phyloP scores from a whole-genome alignment of 352 stramenopile species.

The Aphanomyces euteiches region DNA sequence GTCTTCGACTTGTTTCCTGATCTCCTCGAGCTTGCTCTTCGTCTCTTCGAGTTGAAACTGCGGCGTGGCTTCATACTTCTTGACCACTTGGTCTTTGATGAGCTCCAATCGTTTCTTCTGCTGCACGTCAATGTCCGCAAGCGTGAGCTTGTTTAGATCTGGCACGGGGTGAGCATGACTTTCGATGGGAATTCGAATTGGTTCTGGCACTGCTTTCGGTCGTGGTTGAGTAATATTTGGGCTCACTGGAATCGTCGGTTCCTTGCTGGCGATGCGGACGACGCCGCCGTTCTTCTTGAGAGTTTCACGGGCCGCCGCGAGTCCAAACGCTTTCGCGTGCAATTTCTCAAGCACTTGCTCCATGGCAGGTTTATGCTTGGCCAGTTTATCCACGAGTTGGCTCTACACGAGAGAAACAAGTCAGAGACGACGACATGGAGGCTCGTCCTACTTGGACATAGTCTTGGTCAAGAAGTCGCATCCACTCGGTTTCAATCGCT shows the following conservation, averaged over 20 bases:
- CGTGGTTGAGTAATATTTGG: conserved; percentile 86
- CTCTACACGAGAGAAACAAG: conserved; percentile 7
- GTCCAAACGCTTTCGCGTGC: conserved; percentile 61
- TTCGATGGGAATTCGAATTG: conserved; percentile 72
- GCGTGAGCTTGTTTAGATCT: conserved; percentile 56
- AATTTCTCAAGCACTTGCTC: conserved; percentile 49
- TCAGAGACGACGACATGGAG: neutral
- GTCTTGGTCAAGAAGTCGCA: conserved; percentile 69
- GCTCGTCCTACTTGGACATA: conserved; percentile 68
- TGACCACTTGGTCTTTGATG: conserved; percentile 50
- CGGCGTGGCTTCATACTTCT: conserved; percentile 70
- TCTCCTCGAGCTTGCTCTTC: conserved; percentile 66
- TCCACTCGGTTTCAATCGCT: conserved; percentile 75
- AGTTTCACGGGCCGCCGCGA: conserved; percentile 44
- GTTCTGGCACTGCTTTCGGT: conserved; percentile 59
- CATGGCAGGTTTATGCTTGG: conserved; percentile 40
- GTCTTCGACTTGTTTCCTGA: conserved; percentile 67
- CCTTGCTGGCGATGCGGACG: conserved; percentile 44
- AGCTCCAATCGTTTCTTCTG: conserved; percentile 49
- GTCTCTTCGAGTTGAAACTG: conserved; percentile 79
- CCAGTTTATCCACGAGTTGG: conserved; percentile 65
- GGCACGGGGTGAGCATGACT: conserved; percentile 69
- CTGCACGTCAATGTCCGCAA: conserved; percentile 60
- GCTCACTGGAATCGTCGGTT: conserved; percentile 59
- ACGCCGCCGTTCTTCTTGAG: conserved; percentile 44